Evolutionary conservation across 169 alveolate species (phyloP), one percentile per base, ranked within the genome.

Genomic region (Amoebophrya sp.): DNA sequence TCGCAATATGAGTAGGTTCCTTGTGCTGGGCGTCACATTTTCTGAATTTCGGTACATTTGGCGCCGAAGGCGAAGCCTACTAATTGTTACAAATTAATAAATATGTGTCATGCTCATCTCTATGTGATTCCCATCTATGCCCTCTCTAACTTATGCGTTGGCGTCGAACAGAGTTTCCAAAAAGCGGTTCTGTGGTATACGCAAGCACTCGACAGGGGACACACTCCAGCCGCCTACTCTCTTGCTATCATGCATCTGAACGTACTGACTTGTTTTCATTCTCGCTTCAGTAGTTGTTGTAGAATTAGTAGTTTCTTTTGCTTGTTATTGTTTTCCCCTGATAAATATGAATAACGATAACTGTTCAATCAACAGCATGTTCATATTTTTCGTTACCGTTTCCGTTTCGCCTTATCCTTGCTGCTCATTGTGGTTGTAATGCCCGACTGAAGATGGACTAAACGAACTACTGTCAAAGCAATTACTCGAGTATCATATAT

Each of bases 191-290:
- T 92, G 89, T 92, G 91, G 93, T 93, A 92, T 41, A 92, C 96
- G 26, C 93, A 91, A 77, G 96, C 96, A 41, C 92, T 94, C 1
- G 94, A 93, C 29, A 91, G 94, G 0, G 96, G 96, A 41, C 94
- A 93, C 91, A 94, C 96, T 1, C 95, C 95, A 0, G 96, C 96
- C 0, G 96, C 96, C 41, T 94, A 94, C 83, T 92, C 95, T 14
- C 90, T 94, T 41, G 96, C 95, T 0, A 92, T 93, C 76, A 94
- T 94, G 96, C 95, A 94, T 76, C 94, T 94, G 55, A 92, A 94
- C 40, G 94, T 92, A 92, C 89, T 89, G 41, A 90, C 93, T 77
- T 36, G 3, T 10, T 34, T 65, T 83, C 34, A 40, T 12, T 33
- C 29, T 23, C 41, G 40, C 41, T 40, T 0, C 6, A 12, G 53